These are phyloP conservation scores for Colletotrichum endophyticum DNA, from an alignment of 2,329 filamentous ascomycete genomes.

Conservation along the genomic window DNA sequence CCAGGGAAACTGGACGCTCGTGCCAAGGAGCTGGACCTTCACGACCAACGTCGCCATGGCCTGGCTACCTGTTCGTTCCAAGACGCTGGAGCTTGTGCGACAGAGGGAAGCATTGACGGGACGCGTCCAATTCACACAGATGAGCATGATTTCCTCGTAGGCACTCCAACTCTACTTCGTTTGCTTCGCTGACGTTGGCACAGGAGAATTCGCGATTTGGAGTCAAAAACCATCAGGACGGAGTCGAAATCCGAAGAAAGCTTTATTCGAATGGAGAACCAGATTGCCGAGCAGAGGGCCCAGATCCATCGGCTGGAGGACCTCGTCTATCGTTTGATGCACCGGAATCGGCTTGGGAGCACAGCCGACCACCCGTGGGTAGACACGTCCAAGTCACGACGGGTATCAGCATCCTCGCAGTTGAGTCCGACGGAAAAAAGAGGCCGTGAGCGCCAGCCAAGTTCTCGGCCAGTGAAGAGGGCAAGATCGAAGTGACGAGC, in stretches of 20 bases:
- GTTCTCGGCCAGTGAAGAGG: neutral
- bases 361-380: conserved; percentile 4
- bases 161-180: conserved; percentile 1
- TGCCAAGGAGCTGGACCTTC: conserved; percentile 40
- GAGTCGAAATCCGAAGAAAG: conserved; percentile 33
- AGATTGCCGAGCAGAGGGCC: conserved; percentile 27
- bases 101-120: conserved; percentile 49
- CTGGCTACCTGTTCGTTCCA: conserved; percentile 48
- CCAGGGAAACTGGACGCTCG: conserved; percentile 39
- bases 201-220: conserved; percentile 38
- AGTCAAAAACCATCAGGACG: conserved; percentile 33
- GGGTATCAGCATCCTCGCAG: conserved; percentile 2
- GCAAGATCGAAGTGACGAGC: conserved; percentile 12
- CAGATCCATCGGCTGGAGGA: conserved; percentile 32
- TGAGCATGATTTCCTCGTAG: conserved; percentile 52
- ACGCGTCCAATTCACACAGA: conserved; percentile 52
- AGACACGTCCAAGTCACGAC: conserved; percentile 5
- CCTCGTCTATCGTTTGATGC: conserved; percentile 28
- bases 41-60: conserved; percentile 46
- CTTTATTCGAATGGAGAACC: conserved; percentile 26
- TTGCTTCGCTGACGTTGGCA: neutral
- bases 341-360: conserved; percentile 20
- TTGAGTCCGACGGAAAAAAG: conserved; percentile 2
- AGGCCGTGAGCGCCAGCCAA: neutral
- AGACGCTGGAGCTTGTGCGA: conserved; percentile 49